A percentile compares a stretch with the other conserved stretches of the same genome.
These are phyloP conservation scores for Benincasa hispida DNA, from an alignment of 306 rosid species.

Conservation along the genomic window DNA sequence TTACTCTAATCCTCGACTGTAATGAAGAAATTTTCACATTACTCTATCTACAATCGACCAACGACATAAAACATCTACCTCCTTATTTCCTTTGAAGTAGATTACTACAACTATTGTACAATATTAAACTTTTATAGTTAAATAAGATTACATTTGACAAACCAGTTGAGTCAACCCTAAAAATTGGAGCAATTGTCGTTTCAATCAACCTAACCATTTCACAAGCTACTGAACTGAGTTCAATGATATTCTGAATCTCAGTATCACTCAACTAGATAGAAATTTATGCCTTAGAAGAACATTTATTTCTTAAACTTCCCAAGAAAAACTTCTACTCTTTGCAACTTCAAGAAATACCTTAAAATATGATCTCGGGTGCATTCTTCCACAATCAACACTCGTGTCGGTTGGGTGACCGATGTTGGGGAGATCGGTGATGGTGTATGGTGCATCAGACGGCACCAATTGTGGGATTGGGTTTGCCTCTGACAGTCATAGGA, in stretches of 20 bases:
- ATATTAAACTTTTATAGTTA: background rate
- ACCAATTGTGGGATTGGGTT: too few relatives aligned
- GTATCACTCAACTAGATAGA: conserved; percentile 14
- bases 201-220: conserved; percentile 87
- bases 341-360: conserved; percentile 65
- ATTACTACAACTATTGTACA: background rate
- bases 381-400: conserved; percentile 44
- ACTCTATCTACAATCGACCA: background rate
- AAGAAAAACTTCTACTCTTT: conserved; percentile 62
- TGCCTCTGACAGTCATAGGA: too few relatives aligned
- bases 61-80: background rate
- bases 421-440: too few relatives aligned
- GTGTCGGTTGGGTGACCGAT: too few relatives aligned
- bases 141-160: background rate
- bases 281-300: conserved; percentile 32
- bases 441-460: too few relatives aligned
- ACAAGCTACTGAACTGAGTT: conserved; percentile 57
- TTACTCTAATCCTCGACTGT: background rate
- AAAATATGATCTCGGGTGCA: conserved; percentile 74
- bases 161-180: conserved; percentile 59
- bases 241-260: conserved; percentile 19
- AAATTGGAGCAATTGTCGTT: conserved; percentile 72
- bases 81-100: background rate
- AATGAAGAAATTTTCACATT: background rate
- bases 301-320: conserved; percentile 71